Evolutionary conservation across 257 asterid genomes (phyloP).

Genomic region (Jasminum sambac): DNA sequence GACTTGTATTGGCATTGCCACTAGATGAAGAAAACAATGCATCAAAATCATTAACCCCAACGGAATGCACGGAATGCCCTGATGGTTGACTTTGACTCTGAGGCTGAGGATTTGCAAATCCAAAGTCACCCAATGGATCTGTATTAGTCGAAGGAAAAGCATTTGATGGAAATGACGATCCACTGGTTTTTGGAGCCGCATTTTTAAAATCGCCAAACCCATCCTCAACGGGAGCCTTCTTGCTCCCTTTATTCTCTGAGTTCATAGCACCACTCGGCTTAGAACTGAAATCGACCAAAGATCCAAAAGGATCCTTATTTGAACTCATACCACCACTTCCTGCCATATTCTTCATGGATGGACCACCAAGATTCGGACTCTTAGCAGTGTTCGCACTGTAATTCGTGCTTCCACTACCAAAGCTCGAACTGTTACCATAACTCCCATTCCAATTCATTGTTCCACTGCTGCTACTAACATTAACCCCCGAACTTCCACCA

Average conservation of each 20-base stretch:
- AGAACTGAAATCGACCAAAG: conserved; percentile 69
- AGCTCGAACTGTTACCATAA: conserved; percentile 23
- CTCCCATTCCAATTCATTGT: conserved; percentile 36
- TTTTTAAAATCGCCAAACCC: conserved; percentile 65
- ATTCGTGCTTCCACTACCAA: conserved; percentile 43
- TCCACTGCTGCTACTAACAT: conserved; percentile 37
- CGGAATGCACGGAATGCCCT: conserved; percentile 35
- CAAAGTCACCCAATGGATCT: conserved; percentile 56
- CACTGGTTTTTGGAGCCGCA: conserved; percentile 46
- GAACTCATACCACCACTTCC: conserved; percentile 53
- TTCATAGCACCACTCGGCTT: conserved; percentile 47
- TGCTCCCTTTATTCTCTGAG: conserved; percentile 42
- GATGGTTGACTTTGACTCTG: conserved; percentile 38
- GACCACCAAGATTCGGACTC: conserved; percentile 50
- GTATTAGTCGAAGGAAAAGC: conserved; percentile 27
- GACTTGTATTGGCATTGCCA: conserved; percentile 17
- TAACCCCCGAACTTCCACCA: conserved; percentile 45
- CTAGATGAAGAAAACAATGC: conserved; percentile 31
- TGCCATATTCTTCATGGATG: conserved; percentile 54
- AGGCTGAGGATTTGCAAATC: conserved; percentile 32
- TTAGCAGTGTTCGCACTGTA: conserved; percentile 40
- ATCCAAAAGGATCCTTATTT: conserved; percentile 74
- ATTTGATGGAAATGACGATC: conserved; percentile 38
- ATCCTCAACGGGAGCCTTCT: conserved; percentile 34
- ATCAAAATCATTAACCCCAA: conserved; percentile 45